phyloP scores from a whole-genome alignment of 192 early-diverging fungal genomes.

The Linnemannia exigua region DNA sequence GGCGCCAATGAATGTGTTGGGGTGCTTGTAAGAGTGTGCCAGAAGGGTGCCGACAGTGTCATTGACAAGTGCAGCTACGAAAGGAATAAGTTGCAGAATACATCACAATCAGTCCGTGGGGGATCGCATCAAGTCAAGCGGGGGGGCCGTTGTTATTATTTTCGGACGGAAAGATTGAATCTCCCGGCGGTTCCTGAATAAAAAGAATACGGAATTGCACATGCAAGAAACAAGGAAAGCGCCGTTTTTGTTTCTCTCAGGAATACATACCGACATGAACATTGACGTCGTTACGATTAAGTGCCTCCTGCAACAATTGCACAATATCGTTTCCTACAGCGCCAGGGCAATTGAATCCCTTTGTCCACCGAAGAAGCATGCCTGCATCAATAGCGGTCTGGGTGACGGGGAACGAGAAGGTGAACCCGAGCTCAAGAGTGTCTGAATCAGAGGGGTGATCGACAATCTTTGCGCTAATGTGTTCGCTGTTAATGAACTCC shows the following conservation, averaged over 20 bases:
- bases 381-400: constrained; percentile 80
- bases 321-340: constrained; percentile 90
- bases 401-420: constrained; percentile 91
- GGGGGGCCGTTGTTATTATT: neutral
- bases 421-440: constrained; percentile 79
- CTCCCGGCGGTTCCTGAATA: neutral
- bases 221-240: constrained; percentile 55
- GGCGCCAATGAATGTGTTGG: constrained; percentile 83
- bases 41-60: constrained; percentile 94
- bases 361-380: constrained; percentile 76
- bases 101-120: neutral
- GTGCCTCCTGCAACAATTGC: constrained; percentile 79
- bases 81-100: neutral
- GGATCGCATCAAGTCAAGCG: neutral
- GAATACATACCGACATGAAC: constrained; percentile 63
- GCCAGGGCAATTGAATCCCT: constrained; percentile 84
- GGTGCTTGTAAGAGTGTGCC: constrained; percentile 85
- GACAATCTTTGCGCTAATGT: constrained; percentile 62
- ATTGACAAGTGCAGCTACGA: constrained; percentile 68
- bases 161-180: neutral
- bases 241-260: neutral
- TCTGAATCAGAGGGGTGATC: constrained; percentile 61
- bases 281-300: constrained; percentile 77
- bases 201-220: neutral
- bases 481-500: constrained; percentile 75